Percentiles rank a stretch among this genome's conserved stretches.
Evolutionary conservation across 2,329 filamentous ascomycete species (phyloP).

Genomic region (Didymella glomerata): DNA sequence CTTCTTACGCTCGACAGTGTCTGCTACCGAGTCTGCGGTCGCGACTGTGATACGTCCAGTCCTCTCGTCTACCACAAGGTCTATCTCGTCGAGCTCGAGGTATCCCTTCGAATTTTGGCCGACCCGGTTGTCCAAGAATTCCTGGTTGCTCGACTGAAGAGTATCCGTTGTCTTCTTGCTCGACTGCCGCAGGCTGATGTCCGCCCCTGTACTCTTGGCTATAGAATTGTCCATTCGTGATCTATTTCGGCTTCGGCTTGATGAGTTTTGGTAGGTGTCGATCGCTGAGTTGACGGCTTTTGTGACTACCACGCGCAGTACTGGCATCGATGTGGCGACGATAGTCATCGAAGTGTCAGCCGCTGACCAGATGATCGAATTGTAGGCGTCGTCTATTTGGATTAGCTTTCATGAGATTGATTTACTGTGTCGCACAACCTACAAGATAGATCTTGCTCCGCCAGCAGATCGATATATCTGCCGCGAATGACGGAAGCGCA

Average conservation of each 20-base stretch:
- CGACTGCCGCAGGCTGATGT: not conserved
- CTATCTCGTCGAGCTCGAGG: not conserved
- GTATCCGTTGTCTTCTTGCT: no score
- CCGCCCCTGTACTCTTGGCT: not conserved
- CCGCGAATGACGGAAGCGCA: slow-evolving; percentile 18
- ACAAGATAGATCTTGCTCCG: slow-evolving; percentile 23
- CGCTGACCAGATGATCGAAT: slow-evolving; percentile 5
- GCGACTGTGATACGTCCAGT: not conserved
- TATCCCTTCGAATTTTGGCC: slow-evolving; percentile 1
- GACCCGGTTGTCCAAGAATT: not conserved
- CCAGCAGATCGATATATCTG: slow-evolving; percentile 21
- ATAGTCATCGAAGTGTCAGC: slow-evolving; percentile 5
- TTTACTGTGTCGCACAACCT: not conserved
- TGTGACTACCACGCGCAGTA: slow-evolving; percentile 1
- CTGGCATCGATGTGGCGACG: slow-evolving; percentile 7
- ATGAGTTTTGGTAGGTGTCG: not conserved
- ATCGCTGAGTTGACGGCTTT: slow-evolving; percentile 2
- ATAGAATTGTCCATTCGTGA: not conserved
- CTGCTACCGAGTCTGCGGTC: not conserved
- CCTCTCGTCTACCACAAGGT: slow-evolving; percentile 2
- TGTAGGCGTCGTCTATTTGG: slow-evolving; percentile 3
- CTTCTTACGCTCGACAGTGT: not conserved
- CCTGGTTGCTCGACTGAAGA: no score
- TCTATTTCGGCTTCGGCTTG: not conserved
- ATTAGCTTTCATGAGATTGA: not conserved